A percentile compares a stretch with the other conserved stretches of the same genome.
Conservation (phyloP, 2,329 filamentous ascomycete species). For the Zymoseptoria passerinii region DNA sequence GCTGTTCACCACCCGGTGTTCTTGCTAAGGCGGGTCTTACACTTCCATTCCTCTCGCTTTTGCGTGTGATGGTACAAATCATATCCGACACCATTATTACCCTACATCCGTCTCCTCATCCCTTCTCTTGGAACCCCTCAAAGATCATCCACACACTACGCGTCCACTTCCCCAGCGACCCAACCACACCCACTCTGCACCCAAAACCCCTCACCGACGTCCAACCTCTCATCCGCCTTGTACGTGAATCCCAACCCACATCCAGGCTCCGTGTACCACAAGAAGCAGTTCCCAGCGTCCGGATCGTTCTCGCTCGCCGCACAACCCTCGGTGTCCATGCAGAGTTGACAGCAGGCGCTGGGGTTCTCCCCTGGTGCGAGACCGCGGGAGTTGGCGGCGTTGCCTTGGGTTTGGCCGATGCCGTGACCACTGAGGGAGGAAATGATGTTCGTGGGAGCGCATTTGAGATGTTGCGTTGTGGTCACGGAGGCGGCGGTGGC, state of each 20-base stretch:
- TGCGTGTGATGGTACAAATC: not conserved
- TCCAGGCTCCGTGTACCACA: conserved; percentile 20
- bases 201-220: conserved; percentile 17
- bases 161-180: conserved; percentile 10
- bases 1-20: too few species aligned
- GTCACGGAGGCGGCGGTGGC: conserved; percentile 17
- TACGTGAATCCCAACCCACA: conserved; percentile 22
- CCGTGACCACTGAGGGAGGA: conserved; percentile 17
- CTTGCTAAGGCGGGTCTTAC: too few species aligned
- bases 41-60: too few species aligned
- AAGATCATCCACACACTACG: not conserved
- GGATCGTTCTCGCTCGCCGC: conserved; percentile 21
- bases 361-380: conserved; percentile 18
- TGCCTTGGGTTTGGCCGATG: conserved; percentile 16
- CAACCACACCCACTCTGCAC: conserved; percentile 22
- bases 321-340: conserved; percentile 19
- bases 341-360: conserved; percentile 22
- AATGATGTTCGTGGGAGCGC: conserved; percentile 24
- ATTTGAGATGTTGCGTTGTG: conserved; percentile 22
- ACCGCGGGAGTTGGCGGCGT: conserved; percentile 17
- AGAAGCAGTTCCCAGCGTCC: conserved; percentile 22
- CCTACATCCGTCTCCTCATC: not conserved
- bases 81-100: not conserved
- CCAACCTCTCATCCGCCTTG: conserved; percentile 14
- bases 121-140: not conserved